Conservation (phyloP, 441 rosid genomes). For the Manihot esculenta region DNA sequence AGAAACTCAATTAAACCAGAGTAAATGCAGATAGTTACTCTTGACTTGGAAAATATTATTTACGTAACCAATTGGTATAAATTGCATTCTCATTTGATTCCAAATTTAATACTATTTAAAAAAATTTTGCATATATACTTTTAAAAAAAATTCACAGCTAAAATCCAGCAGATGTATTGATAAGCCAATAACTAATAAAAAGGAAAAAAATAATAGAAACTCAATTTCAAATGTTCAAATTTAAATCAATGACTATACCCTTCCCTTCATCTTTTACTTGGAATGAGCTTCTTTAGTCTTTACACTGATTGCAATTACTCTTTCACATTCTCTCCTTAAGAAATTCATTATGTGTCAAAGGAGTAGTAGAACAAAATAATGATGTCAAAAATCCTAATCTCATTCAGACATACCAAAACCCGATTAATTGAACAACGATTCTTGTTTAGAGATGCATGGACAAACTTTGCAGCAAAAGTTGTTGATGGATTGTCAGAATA, state of each 20-base stretch:
- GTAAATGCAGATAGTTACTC: no score
- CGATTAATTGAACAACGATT: constrained; percentile 93
- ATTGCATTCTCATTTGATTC: no score
- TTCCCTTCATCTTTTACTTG: not conserved
- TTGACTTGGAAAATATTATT: no score
- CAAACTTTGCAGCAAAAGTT: constrained; percentile 94
- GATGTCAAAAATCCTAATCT: constrained; percentile 1
- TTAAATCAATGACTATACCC: not conserved
- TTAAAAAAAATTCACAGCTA: no score
- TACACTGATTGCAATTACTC: not conserved
- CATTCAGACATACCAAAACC: constrained; percentile 62
- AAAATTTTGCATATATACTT: no score
- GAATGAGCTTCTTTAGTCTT: not conserved
- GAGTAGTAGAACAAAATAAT: not conserved
- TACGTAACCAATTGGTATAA: not conserved
- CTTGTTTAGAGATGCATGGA: constrained; percentile 92
- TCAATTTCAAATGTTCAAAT: not conserved
- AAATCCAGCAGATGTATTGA: not conserved
- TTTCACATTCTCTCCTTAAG: not conserved
- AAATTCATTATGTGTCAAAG: not conserved
- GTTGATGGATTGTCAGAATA: constrained; percentile 97
- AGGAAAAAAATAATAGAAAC: not conserved
- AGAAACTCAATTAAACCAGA: no score
- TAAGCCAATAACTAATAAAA: not conserved
- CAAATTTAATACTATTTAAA: no score